These are phyloP conservation scores for Solanum tacnaense DNA, from an alignment of 257 asterid genomes.

Conservation along the genomic window DNA sequence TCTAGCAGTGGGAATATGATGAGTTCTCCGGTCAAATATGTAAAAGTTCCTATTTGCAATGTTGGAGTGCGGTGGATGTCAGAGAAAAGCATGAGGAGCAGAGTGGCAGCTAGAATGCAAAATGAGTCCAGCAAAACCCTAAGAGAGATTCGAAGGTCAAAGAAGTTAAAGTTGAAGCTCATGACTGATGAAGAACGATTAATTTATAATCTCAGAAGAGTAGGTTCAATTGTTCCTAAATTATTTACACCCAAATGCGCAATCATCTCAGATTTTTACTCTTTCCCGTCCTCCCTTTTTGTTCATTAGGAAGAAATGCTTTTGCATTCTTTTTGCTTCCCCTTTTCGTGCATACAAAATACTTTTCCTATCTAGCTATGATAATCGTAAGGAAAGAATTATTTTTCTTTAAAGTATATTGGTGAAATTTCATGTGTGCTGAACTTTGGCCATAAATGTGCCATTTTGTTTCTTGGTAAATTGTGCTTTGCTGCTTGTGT, in stretches of 20 bases:
- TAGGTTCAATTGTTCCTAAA: background rate
- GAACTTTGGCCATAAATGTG: background rate
- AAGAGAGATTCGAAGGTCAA: conserved; percentile 73
- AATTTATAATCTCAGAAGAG: conserved; percentile 26
- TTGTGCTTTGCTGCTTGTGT: background rate
- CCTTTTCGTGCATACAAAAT: background rate
- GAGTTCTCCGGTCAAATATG: too few relatives aligned
- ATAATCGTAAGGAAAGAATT: background rate
- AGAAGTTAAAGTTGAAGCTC: conserved; percentile 50
- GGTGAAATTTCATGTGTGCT: background rate
- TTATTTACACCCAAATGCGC: background rate
- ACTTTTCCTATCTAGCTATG: background rate
- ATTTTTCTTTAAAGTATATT: background rate
- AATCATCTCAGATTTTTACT: background rate
- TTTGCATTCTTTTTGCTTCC: background rate
- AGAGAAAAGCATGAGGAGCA: conserved; percentile 89
- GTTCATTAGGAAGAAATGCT: background rate
- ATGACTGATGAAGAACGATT: conserved; percentile 93
- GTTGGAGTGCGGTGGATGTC: conserved; percentile 60
- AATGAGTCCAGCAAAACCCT: conserved; percentile 78
- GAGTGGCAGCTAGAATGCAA: conserved; percentile 68
- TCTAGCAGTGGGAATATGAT: too few relatives aligned
- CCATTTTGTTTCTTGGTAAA: background rate
- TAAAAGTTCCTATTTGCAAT: background rate
- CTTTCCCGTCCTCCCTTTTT: background rate